A percentile compares a stretch with the other conserved stretches of the same genome.
Conservation (phyloP, 208 protist genomes). For the Acanthamoeba healyi region DNA sequence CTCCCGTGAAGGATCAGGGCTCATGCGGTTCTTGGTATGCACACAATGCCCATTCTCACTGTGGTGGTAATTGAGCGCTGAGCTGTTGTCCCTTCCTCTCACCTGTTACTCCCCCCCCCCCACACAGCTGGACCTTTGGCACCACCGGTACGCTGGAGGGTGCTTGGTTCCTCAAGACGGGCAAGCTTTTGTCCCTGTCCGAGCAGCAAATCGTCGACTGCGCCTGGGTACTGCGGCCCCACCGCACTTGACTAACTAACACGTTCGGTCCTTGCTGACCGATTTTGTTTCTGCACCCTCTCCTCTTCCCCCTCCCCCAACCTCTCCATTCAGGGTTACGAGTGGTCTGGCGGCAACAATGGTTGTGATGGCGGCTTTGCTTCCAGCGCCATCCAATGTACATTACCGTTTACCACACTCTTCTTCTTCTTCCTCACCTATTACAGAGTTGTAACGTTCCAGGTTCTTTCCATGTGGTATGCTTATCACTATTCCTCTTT, state of each 20-base stretch:
- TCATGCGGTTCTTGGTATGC: slow-evolving; percentile 94
- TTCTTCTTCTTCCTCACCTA: background rate
- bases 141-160: slow-evolving; percentile 95
- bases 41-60: background rate
- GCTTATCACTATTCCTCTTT: no score
- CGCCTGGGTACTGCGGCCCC: background rate
- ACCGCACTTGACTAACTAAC: background rate
- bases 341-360: background rate
- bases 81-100: no score
- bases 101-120: background rate
- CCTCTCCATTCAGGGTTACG: slow-evolving; percentile 12
- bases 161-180: slow-evolving; percentile 82
- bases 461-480: no score
- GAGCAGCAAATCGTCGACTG: slow-evolving; percentile 73
- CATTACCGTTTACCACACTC: background rate
- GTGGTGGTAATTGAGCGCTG: no score
- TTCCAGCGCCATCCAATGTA: slow-evolving; percentile 52
- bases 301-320: background rate
- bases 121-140: slow-evolving; percentile 95
- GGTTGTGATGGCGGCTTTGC: slow-evolving; percentile 52
- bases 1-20: slow-evolving; percentile 96
- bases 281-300: background rate
- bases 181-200: slow-evolving; percentile 59
- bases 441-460: background rate
- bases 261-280: background rate